Evolutionary conservation across 495 filamentous ascomycete genomes (phyloP), one percentile per base, ranked within the genome.

Genomic region (Elaphomyces granulatus): DNA sequence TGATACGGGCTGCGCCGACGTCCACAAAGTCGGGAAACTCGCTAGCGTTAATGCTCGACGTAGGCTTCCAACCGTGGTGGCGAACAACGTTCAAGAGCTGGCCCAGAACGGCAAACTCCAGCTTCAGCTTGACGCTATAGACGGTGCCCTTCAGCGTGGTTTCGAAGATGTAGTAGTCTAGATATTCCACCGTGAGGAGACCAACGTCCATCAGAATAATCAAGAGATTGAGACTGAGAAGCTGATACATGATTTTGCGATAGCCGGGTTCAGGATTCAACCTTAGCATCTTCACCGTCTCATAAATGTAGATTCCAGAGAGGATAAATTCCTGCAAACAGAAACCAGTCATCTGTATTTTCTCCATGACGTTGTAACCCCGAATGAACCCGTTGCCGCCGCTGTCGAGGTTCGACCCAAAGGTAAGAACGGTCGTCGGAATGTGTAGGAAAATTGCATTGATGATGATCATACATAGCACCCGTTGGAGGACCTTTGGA

Each of bases 71-170:
- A 38, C 55, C 47, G 31, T 59, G 59, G 34, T 54, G 52, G 33
- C 55, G 52, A 35, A 68, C 63, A 31, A 67, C 47, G 28, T 54
- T 54, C 40, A 68, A 56, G 8, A 68, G 51, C 48, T 68, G 65
- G 21, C 64, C 64, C 4, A 80, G 64, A 26, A 78, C 70, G 34
- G 70, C 69, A 51, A 78, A 79, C 47, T 80, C 76, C 18, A 80
- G 60, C 50, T 79, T 78, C 20, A 80, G 59, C 52, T 80, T 80
- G 54, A 79, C 61, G 55, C 68, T 70, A 58, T 80, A 80, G 21
- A 78, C 56, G 39, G 70, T 62, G 18, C 70, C 69, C 47, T 78
- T 78, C 45, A 74, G 60, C 43, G 70, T 68, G 18, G 71, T 72
- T 54, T 79, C 67, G 49, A 77, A 64, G 45, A 70, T 66, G 41